Conservation (phyloP, 495 filamentous ascomycete species). For the Penicillium desertorum region DNA sequence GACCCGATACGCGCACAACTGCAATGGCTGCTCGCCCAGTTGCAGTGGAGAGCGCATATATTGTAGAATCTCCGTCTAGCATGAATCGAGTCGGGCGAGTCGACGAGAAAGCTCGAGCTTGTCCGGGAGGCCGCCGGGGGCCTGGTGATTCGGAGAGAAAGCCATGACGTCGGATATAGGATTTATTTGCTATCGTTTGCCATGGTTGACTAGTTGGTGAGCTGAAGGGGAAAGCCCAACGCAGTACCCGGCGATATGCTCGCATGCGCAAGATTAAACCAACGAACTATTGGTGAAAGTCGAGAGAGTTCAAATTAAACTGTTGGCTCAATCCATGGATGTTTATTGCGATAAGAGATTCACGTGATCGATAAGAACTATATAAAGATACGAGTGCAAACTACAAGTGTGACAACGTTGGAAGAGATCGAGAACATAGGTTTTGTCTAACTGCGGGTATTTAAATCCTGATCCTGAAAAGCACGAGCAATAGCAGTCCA, state of each 20-base stretch:
- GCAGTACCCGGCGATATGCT: conserved; percentile 25
- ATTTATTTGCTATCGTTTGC: conserved; percentile 9
- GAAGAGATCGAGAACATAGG: background rate
- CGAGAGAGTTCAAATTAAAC: background rate
- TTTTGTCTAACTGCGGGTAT: background rate
- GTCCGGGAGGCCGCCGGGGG: conserved; percentile 1
- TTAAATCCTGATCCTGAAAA: background rate
- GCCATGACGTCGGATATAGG: conserved; percentile 17
- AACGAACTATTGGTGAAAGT: background rate
- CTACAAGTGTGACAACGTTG: background rate
- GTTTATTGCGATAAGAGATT: background rate
- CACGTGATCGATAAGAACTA: conserved; percentile 4
- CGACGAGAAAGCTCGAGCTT: conserved; percentile 30
- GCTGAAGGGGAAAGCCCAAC: conserved; percentile 31
- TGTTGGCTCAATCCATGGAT: background rate
- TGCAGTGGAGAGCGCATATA: conserved; percentile 90
- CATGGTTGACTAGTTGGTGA: conserved; percentile 23
- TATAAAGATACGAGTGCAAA: background rate
- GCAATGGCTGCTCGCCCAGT: conserved; percentile 88
- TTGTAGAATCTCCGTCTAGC: conserved; percentile 57
- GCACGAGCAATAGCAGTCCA: background rate
- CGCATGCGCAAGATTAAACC: conserved; percentile 35
- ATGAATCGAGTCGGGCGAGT: conserved; percentile 18
- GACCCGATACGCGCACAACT: conserved; percentile 83
- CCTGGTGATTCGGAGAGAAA: conserved; percentile 6